These are phyloP conservation scores for Saccharomyces hybrid DNA, from an alignment of 1,139 yeast species.

Conservation along the genomic window DNA sequence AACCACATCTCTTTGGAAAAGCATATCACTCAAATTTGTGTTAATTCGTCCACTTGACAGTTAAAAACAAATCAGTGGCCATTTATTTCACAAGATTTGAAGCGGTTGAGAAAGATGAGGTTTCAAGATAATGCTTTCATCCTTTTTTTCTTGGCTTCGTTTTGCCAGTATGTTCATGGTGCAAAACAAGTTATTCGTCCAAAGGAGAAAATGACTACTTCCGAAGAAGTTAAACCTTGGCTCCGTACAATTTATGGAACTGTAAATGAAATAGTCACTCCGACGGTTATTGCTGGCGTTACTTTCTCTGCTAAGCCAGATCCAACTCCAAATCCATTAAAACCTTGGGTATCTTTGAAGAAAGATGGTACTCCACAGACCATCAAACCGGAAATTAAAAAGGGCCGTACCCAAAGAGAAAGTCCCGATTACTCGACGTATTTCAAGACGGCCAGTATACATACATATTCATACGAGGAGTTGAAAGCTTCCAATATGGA, in stretches of 20 bases:
- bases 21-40: background rate
- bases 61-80: background rate
- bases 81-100: background rate
- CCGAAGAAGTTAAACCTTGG: conserved; percentile 58
- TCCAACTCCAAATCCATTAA: conserved; percentile 54
- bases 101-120: background rate
- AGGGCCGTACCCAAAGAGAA: conserved; percentile 58
- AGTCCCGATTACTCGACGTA: conserved; percentile 70
- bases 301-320: conserved; percentile 68
- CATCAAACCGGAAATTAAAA: conserved; percentile 61
- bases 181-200: conserved; percentile 25
- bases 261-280: conserved; percentile 59
- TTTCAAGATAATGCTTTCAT: background rate
- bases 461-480: conserved; percentile 49
- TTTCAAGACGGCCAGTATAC: conserved; percentile 62
- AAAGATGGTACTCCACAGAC: conserved; percentile 79
- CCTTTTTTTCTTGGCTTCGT: background rate
- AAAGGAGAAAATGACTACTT: conserved; percentile 27
- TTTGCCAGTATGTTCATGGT: background rate
- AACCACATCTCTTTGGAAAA: background rate
- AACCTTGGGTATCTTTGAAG: conserved; percentile 75
- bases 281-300: conserved; percentile 74
- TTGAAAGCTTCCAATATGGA: conserved; percentile 65
- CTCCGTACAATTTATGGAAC: conserved; percentile 56
- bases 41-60: background rate